Evolutionary conservation across 164 flowering plant genomes (phyloP), one percentile per base, ranked within the genome.

Genomic region (Macadamia integrifolia): DNA sequence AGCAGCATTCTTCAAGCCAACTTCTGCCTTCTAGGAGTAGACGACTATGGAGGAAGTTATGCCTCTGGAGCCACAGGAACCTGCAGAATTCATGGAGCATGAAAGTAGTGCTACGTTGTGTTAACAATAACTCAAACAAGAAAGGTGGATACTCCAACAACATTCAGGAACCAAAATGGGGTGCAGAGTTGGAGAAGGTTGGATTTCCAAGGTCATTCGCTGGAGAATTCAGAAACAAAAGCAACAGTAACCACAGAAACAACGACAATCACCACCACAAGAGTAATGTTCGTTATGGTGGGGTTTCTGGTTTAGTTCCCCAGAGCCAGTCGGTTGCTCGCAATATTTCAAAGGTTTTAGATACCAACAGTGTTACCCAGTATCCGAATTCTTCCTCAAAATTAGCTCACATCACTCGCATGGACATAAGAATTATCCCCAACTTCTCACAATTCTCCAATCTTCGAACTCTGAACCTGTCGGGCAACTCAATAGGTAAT

Each of bases 391-490:
- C 93, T 64, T 84, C 93, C 44, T 84, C 97, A 57, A 85, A 84
- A 28, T 85, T 85, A 65, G 96, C 97, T 73, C 93, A 90, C 64
- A 84, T 91, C 17, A 69, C 91, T 2, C 90, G 90, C 9, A 83
- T 88, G 72, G 90, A 88, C 43, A 70, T 90, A 64, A 87, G 83
- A 77, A 90, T 82, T 40, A 77, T 91, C 13, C 97, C 98, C 14
- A 53, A 66, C 57, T 80, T 88, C 56, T 85, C 88, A 57, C 68
- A 56, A 48, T 87, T 84, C 68, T 76, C 80, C 60, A 85, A 90
- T 68, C 96, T 94, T 53, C 87, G 88, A 53, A 79, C 93, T 6
- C 83, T 94, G 71, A 87, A 91, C 75, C 76, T 94, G 72, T 94
- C 97, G 10, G 83, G 81, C 78, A 91, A 94, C 69, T 80, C 70